Conservation (phyloP, 495 filamentous ascomycete genomes). For the Evansstolkia leycettana region DNA sequence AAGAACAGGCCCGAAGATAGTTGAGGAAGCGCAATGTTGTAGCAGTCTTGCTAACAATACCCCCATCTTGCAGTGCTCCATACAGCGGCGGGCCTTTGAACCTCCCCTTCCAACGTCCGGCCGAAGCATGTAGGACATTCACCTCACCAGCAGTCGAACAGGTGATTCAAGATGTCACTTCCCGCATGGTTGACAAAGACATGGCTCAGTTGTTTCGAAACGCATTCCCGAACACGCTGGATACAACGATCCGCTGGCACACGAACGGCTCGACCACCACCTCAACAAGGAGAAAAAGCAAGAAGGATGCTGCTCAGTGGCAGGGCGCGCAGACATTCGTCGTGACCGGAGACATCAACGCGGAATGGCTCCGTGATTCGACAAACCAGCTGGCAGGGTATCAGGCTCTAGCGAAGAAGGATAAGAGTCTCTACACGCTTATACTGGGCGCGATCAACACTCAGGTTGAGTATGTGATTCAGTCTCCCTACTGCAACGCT, state of each 20-base stretch:
- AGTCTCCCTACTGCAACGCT: conserved; percentile 94
- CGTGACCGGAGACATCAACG: conserved; percentile 97
- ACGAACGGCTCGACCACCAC: conserved; percentile 32
- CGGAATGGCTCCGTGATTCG: conserved; percentile 94
- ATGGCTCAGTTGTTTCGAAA: conserved; percentile 92
- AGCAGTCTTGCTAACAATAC: neutral
- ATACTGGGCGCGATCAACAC: conserved; percentile 95
- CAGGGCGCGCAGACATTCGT: conserved; percentile 83
- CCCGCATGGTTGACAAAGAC: conserved; percentile 72
- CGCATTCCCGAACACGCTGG: conserved; percentile 90
- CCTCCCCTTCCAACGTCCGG: conserved; percentile 84
- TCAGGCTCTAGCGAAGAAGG: conserved; percentile 68
- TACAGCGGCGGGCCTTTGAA: conserved; percentile 66
- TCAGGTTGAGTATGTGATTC: conserved; percentile 86
- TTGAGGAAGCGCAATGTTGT: neutral
- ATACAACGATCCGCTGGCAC: conserved; percentile 82
- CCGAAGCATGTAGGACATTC: conserved; percentile 75
- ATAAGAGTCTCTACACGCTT: conserved; percentile 59
- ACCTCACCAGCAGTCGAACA: conserved; percentile 72
- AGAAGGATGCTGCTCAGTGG: conserved; percentile 53
- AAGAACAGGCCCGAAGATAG: neutral
- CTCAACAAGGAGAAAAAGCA: conserved; percentile 19
- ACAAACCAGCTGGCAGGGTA: conserved; percentile 93
- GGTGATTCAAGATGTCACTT: conserved; percentile 71
- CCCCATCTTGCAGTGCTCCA: conserved; percentile 41